Conservation (phyloP, 441 rosid genomes). For the Pelargonium fulgidum region DNA sequence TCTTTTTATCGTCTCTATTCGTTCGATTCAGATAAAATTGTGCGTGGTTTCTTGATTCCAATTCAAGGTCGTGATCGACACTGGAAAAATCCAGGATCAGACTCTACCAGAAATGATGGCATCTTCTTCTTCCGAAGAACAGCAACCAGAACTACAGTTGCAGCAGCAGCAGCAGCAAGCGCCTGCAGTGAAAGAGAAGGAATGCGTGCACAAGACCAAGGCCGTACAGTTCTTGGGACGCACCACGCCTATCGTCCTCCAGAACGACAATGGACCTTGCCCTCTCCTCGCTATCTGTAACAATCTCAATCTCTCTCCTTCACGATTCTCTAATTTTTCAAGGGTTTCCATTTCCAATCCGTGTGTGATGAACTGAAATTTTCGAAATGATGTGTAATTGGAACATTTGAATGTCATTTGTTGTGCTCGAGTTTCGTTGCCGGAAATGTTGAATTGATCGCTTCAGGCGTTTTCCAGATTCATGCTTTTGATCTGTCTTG, state of each 20-base stretch:
- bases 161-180: constrained; percentile 26
- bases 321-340: constrained; percentile 5
- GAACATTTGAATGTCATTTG: background rate
- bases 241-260: constrained; percentile 81
- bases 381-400: background rate
- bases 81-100: background rate
- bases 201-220: constrained; percentile 69
- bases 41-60: background rate
- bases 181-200: constrained; percentile 24
- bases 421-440: background rate
- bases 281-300: constrained; percentile 94
- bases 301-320: constrained; percentile 16
- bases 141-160: constrained; percentile 24
- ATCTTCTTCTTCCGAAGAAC: constrained; percentile 31
- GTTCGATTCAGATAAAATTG: background rate
- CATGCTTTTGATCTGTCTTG: background rate
- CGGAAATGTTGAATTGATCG: constrained; percentile 2
- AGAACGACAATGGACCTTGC: constrained; percentile 97
- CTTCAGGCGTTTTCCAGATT: background rate
- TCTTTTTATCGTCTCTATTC: background rate
- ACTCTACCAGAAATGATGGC: constrained; percentile 14
- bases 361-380: background rate
- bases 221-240: constrained; percentile 78
- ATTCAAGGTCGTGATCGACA: background rate
- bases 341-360: constrained; percentile 19